phyloP scores from a whole-genome alignment of 2,329 filamentous ascomycete species.

The Diaporthe sp. region DNA sequence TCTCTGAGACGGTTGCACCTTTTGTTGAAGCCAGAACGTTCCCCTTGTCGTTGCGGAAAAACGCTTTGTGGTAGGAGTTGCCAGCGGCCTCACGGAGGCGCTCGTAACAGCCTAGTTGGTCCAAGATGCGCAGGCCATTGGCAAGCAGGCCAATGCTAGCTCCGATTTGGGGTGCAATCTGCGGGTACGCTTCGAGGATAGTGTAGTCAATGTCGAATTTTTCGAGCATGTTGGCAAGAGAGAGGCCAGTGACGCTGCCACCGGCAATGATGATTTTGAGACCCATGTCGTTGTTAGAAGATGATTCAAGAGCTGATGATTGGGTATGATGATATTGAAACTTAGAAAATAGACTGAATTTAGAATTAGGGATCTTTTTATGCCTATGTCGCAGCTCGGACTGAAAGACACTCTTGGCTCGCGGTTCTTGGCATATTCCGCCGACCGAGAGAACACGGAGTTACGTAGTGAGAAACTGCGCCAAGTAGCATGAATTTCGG shows the following conservation, averaged over 20 bases:
- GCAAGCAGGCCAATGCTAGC: background rate
- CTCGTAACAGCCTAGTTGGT: background rate
- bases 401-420: background rate
- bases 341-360: background rate
- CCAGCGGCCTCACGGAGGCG: background rate
- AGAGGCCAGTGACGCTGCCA: background rate
- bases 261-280: background rate
- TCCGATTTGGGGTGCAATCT: background rate
- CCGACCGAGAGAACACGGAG: background rate
- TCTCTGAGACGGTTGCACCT: background rate
- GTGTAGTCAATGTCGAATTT: background rate
- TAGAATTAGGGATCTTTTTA: background rate
- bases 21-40: background rate
- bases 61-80: background rate
- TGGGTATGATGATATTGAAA: background rate
- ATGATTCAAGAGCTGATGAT: background rate
- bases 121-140: background rate
- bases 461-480: background rate
- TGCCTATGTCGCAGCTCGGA: too few species aligned
- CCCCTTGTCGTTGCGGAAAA: background rate
- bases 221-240: background rate
- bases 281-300: background rate
- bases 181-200: background rate
- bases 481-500: background rate
- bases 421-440: background rate